A percentile compares a stretch with the other conserved stretches of the same genome.
Evolutionary conservation across 371 early-diverging fungal species (phyloP).

Genomic region (Nematocida sp.): DNA sequence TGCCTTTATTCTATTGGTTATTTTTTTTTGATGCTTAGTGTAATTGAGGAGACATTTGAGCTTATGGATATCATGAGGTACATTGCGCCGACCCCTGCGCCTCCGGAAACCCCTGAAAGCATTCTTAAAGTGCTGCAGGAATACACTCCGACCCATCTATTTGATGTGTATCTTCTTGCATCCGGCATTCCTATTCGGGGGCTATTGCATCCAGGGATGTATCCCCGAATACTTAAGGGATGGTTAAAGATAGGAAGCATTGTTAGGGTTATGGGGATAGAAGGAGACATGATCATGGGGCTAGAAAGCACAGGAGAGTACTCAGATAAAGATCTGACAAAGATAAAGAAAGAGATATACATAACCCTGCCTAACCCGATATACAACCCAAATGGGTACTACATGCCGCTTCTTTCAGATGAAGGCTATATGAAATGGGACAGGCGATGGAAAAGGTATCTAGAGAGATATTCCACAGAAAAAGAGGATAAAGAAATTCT

Average conservation of each 20-base stretch:
- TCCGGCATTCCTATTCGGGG: conserved; percentile 28
- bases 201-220: conserved; percentile 43
- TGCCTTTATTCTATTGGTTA: conserved; percentile 46
- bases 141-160: conserved; percentile 9
- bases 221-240: conserved; percentile 40
- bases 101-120: conserved; percentile 8
- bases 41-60: conserved; percentile 3
- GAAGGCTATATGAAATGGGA: conserved; percentile 49
- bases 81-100: background rate
- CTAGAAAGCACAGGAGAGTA: background rate
- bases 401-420: conserved; percentile 46
- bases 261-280: conserved; percentile 4
- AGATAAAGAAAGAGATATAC: conserved; percentile 39
- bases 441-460: conserved; percentile 25
- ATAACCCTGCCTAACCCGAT: conserved; percentile 18
- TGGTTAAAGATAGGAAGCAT: conserved; percentile 39
- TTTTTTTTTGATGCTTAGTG: conserved; percentile 47
- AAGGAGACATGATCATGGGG: conserved; percentile 39
- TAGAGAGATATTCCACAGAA: conserved; percentile 1
- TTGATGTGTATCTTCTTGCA: conserved; percentile 32
- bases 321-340: background rate
- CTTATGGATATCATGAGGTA: conserved; percentile 55
- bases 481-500: conserved; percentile 10
- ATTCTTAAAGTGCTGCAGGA: conserved; percentile 1
- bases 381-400: conserved; percentile 27